Conservation (phyloP, 2,329 filamentous ascomycete genomes). For the Colletotrichum truncatum region DNA sequence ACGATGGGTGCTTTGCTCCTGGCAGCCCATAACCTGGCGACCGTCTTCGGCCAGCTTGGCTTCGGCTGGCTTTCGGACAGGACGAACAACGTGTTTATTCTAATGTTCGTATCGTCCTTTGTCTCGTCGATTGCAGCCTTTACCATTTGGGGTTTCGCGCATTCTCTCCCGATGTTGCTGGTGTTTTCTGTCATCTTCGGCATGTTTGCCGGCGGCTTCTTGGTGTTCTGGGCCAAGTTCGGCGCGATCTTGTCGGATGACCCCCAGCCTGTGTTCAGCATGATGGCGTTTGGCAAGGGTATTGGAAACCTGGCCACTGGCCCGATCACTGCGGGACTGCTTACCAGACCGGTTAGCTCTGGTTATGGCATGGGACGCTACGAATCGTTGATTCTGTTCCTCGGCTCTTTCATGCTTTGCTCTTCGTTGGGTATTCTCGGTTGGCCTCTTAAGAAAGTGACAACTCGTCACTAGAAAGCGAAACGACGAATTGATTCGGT, state of each 20-base stretch:
- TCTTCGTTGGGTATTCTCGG: slow-evolving; percentile 21
- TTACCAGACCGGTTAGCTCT: slow-evolving; percentile 24
- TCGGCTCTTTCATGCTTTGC: slow-evolving; percentile 26
- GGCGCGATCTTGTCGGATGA: slow-evolving; percentile 38
- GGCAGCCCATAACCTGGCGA: slow-evolving; percentile 56
- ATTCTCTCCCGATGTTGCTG: slow-evolving; percentile 51
- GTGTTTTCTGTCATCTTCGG: slow-evolving; percentile 64
- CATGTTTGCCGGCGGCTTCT: slow-evolving; percentile 59
- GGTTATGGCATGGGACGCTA: slow-evolving; percentile 25
- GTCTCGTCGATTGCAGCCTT: slow-evolving; percentile 59
- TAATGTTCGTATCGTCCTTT: slow-evolving; percentile 51
- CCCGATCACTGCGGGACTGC: slow-evolving; percentile 34
- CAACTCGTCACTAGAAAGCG: background rate
- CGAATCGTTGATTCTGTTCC: slow-evolving; percentile 21
- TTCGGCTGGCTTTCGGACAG: slow-evolving; percentile 58
- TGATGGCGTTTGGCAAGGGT: slow-evolving; percentile 41
- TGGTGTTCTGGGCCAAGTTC: slow-evolving; percentile 38
- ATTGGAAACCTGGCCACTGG: slow-evolving; percentile 39
- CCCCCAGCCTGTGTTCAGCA: slow-evolving; percentile 35
- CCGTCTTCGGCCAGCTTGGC: slow-evolving; percentile 52
- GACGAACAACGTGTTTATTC: slow-evolving; percentile 53
- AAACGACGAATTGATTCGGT: background rate
- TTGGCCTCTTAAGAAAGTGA: slow-evolving; percentile 18
- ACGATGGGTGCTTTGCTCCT: slow-evolving; percentile 56
- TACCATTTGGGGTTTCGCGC: slow-evolving; percentile 63